These are phyloP conservation scores for Wickerhamiella cacticola DNA, from an alignment of 805 yeast genomes.

Conservation along the genomic window DNA sequence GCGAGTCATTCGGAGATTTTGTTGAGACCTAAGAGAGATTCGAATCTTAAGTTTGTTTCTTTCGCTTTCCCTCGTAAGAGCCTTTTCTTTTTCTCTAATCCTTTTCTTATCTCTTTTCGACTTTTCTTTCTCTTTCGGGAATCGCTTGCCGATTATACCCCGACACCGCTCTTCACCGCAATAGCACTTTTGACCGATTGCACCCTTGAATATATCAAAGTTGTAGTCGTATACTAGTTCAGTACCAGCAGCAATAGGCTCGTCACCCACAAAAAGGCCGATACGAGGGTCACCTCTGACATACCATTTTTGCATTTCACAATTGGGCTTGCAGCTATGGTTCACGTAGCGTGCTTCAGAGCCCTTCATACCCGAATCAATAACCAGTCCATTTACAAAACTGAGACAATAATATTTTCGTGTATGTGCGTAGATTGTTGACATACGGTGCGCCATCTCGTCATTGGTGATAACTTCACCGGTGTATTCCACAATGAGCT, in stretches of 20 bases:
- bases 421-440: constrained; percentile 28
- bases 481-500: constrained; percentile 37
- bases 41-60: not conserved
- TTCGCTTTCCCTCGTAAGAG: not conserved
- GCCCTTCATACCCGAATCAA: constrained; percentile 37
- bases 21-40: not conserved
- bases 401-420: constrained; percentile 34
- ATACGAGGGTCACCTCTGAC: constrained; percentile 36
- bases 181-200: constrained; percentile 35
- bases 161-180: constrained; percentile 36
- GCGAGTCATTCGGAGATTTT: no score
- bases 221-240: constrained; percentile 41
- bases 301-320: constrained; percentile 39
- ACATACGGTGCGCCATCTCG: constrained; percentile 32
- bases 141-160: constrained; percentile 27
- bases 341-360: constrained; percentile 41
- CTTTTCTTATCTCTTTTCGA: not conserved
- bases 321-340: constrained; percentile 40
- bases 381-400: constrained; percentile 34
- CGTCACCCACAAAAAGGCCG: constrained; percentile 36
- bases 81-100: not conserved
- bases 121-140: not conserved
- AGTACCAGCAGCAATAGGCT: constrained; percentile 31
- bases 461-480: constrained; percentile 37
- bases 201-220: constrained; percentile 35